A percentile compares a stretch with the other conserved stretches of the same genome.
phyloP scores from a whole-genome alignment of 2,329 filamentous ascomycete genomes.

The Apiospora malaysiana region DNA sequence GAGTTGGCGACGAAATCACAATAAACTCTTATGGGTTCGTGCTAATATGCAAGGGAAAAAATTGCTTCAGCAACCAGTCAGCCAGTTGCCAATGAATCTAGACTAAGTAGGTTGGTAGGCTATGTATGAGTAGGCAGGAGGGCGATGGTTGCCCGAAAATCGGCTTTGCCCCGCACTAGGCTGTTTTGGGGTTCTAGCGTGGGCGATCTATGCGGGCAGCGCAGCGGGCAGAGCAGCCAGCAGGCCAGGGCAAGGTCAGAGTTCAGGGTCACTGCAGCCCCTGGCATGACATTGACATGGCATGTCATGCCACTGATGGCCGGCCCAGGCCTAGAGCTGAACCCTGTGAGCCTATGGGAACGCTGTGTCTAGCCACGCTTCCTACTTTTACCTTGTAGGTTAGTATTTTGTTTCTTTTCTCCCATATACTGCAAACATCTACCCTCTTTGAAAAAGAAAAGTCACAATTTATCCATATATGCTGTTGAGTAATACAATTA shows the following conservation, averaged over 20 bases:
- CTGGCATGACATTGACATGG: too few species aligned
- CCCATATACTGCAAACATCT: neutral
- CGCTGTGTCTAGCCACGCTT: neutral
- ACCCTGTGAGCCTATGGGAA: neutral
- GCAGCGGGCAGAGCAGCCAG: neutral
- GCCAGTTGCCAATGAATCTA: neutral
- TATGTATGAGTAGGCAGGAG: conserved; percentile 10
- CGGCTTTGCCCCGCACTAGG: conserved; percentile 21
- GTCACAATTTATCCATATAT: neutral
- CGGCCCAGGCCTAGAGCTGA: neutral
- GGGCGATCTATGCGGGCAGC: neutral
- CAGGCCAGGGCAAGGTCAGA: neutral
- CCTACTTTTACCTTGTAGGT: too few species aligned
- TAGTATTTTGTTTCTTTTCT: neutral
- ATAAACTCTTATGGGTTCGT: neutral
- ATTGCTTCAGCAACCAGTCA: neutral
- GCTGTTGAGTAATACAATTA: neutral
- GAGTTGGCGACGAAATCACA: neutral
- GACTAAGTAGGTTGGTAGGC: too few species aligned
- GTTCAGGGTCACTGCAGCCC: conserved; percentile 8
- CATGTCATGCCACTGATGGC: too few species aligned
- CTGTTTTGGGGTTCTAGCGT: neutral
- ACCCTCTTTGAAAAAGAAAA: neutral
- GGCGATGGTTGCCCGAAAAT: conserved; percentile 18
- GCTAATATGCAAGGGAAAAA: neutral